Evolutionary conservation across 441 rosid species (phyloP), one percentile per base, ranked within the genome.

Genomic region (Gossypium trilobum): DNA sequence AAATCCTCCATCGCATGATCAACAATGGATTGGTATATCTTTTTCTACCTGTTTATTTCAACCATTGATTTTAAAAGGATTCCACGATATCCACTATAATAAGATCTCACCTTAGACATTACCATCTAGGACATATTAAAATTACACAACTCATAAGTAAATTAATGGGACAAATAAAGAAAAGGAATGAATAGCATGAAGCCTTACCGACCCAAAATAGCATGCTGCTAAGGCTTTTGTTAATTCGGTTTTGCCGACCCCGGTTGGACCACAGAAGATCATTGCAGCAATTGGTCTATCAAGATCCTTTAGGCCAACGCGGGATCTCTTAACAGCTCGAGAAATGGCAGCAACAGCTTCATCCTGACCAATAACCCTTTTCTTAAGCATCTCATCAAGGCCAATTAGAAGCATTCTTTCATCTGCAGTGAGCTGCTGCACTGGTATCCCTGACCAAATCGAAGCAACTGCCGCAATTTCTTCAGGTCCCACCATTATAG

Each of bases 251-350:
- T 87, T 89, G 10, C 95, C 95, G 50, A 89, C 90, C 52, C 95
- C 95, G 14, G 95, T 89, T 50, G 92, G 95, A 58, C 95, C 95
- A 78, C 95, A 89, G 73, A 89, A 89, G 54, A 89, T 88, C 92
- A 89, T 86, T 48, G 95, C 88, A 1, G 95, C 89, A 56, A 86
- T 86, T 20, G 95, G 95, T 73, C 95, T 82, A 71, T 82, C 82
- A 3, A 91, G 90, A 79, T 89, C 89, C 75, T 85, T 87, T 69
- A 89, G 79, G 54, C 92, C 95, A 72, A 86, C 85, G 5, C 92
- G 84, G 7, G 95, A 86, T 82, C 95, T 89, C 83, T 84, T 89
- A 27, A 89, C 87, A 52, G 95, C 95, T 81, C 95, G 87, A 76
- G 91, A 85, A 71, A 87, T 89, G 66, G 88, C 85, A 56, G 87